A percentile compares a stretch with the other conserved stretches of the same genome.
phyloP scores from a whole-genome alignment of 176 grass and related monocot genomes.

The Paspalum vaginatum region DNA sequence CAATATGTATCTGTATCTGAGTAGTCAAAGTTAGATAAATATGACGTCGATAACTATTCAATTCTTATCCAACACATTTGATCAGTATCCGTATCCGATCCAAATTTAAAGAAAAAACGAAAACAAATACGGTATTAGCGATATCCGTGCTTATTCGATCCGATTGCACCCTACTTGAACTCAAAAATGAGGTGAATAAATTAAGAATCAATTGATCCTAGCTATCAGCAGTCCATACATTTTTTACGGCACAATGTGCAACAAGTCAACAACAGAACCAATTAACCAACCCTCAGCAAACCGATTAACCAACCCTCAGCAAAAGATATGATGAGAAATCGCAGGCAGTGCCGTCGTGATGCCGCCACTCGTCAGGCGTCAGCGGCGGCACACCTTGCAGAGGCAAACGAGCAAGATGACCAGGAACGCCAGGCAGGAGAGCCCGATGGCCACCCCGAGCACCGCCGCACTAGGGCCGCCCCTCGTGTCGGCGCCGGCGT shows the following conservation, averaged over 20 bases:
- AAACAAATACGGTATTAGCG: no score
- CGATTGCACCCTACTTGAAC: no score
- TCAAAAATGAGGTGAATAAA: no score
- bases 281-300: not conserved
- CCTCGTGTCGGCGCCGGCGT: conserved; percentile 24
- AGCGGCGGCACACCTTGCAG: conserved; percentile 70
- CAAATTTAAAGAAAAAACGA: no score
- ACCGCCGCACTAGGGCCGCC: conserved; percentile 72
- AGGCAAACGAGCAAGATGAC: conserved; percentile 89
- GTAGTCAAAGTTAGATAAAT: no score
- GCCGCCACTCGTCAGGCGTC: conserved; percentile 17
- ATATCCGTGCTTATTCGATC: no score
- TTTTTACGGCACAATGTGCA: not conserved
- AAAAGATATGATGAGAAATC: conserved; percentile 15
- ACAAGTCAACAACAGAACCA: not conserved
- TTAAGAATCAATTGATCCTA: conserved; percentile 44
- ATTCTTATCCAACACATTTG: no score
- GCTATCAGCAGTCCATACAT: not conserved
- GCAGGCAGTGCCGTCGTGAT: not conserved
- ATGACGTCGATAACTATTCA: no score
- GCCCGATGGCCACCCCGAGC: conserved; percentile 89
- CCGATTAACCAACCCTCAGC: no score
- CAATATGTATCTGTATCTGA: no score
- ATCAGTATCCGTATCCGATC: no score
- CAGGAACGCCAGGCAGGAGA: conserved; percentile 85